A percentile compares a stretch with the other conserved stretches of the same genome.
Evolutionary conservation across 129 eudicot species (phyloP).

Genomic region (Mikania micrantha): DNA sequence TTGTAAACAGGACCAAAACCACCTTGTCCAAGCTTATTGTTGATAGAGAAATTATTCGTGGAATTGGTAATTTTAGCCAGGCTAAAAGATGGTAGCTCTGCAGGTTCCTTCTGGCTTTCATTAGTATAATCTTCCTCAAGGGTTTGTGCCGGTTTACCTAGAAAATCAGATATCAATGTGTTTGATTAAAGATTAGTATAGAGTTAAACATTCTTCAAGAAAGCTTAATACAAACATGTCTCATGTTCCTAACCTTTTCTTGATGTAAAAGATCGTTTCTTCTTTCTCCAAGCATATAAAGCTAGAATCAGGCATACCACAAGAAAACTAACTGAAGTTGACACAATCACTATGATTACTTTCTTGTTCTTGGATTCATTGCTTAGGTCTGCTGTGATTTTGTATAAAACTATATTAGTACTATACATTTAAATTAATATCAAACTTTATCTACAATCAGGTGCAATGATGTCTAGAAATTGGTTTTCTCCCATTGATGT

Average conservation of each 20-base stretch:
- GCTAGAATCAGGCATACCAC: slow-evolving; percentile 3
- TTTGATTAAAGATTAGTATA: background rate
- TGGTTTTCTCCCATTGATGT: background rate
- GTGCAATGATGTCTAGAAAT: background rate
- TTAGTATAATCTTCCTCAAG: slow-evolving; percentile 11
- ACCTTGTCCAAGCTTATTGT: slow-evolving; percentile 15
- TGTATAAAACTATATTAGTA: background rate
- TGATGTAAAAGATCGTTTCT: background rate
- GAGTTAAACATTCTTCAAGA: background rate
- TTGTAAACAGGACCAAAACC: slow-evolving; percentile 19
- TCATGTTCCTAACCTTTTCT: slow-evolving; percentile 7
- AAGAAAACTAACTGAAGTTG: background rate
- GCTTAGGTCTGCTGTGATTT: background rate
- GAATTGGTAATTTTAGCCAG: background rate
- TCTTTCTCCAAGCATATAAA: slow-evolving; percentile 2
- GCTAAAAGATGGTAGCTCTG: slow-evolving; percentile 6
- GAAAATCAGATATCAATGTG: background rate
- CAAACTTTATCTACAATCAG: too few species aligned
- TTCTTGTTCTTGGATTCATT: background rate
- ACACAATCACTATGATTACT: slow-evolving; percentile 1
- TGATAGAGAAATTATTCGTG: background rate
- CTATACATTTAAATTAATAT: too few species aligned
- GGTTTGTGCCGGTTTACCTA: background rate
- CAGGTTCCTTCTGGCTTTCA: slow-evolving; percentile 15
- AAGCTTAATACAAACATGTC: background rate